These are phyloP conservation scores for Phaseolus lunatus DNA, from an alignment of 306 rosid genomes.

Conservation along the genomic window DNA sequence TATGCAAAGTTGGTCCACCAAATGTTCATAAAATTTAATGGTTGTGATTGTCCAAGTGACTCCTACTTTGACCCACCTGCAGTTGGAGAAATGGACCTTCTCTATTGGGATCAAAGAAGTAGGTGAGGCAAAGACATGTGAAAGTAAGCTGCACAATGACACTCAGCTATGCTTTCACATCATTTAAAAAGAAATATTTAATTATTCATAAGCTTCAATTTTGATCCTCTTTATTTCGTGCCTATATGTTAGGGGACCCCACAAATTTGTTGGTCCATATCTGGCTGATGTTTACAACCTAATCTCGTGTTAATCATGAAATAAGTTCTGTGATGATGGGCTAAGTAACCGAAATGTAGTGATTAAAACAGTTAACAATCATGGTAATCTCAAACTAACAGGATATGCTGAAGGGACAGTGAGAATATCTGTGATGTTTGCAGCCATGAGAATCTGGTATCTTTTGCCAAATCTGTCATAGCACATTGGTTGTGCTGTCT, in stretches of 20 bases:
- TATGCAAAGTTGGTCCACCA: constrained; percentile 54
- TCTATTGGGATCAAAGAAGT: constrained; percentile 58
- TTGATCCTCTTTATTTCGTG: constrained; percentile 57
- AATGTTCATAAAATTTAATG: constrained; percentile 51
- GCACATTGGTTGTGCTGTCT: constrained; percentile 68
- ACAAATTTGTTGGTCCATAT: constrained; percentile 70
- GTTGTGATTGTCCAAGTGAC: constrained; percentile 55
- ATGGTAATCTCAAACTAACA: constrained; percentile 46
- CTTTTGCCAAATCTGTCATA: constrained; percentile 39
- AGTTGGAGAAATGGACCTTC: constrained; percentile 84
- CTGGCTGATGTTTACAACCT: constrained; percentile 65
- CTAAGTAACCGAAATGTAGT: constrained; percentile 68
- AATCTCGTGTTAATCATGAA: constrained; percentile 65
- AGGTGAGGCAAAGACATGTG: constrained; percentile 64
- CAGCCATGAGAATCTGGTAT: constrained; percentile 42
- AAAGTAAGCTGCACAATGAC: constrained; percentile 55
- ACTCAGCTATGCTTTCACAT: constrained; percentile 64
- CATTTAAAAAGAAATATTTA: constrained; percentile 48
- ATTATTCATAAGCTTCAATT: constrained; percentile 42
- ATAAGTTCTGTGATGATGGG: constrained; percentile 50
- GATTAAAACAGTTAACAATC: constrained; percentile 54
- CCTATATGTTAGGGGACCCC: constrained; percentile 52
- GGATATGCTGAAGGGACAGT: constrained; percentile 42
- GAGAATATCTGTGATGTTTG: constrained; percentile 42
- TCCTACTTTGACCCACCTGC: constrained; percentile 79